Percentiles rank a stretch among this genome's conserved stretches.
Evolutionary conservation across 768 basidiomycete genomes (phyloP).

Genomic region (Exidia glandulosa): DNA sequence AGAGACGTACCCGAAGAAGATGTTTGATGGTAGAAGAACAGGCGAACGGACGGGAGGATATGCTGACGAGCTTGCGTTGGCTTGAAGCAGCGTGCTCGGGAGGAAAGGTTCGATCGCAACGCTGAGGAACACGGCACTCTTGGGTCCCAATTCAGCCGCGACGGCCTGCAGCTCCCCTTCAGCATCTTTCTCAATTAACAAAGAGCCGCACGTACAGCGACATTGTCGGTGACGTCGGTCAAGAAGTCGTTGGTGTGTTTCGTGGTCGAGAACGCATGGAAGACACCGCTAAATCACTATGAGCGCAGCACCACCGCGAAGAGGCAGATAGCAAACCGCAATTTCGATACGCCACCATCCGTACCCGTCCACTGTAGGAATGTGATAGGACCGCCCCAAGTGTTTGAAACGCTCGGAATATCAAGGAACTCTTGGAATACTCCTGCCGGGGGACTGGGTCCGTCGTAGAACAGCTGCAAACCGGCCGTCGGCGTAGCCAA

Average conservation of each 20-base stretch:
- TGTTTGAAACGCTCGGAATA: neutral
- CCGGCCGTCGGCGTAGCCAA: neutral
- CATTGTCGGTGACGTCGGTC: neutral
- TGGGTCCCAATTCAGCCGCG: neutral
- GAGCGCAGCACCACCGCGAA: neutral
- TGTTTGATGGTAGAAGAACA: conserved; percentile 6
- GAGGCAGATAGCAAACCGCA: neutral
- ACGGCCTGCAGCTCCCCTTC: neutral
- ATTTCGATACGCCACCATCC: neutral
- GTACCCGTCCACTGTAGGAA: neutral
- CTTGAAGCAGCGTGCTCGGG: conserved; percentile 1
- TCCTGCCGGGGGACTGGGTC: conserved; percentile 9
- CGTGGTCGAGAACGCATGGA: neutral
- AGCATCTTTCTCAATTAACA: neutral
- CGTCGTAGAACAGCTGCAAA: conserved; percentile 13
- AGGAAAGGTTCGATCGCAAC: conserved; percentile 8
- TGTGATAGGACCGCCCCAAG: neutral
- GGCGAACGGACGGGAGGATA: conserved; percentile 12
- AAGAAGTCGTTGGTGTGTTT: neutral
- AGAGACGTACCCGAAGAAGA: conserved; percentile 7
- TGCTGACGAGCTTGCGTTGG: conserved; percentile 3
- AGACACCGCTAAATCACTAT: conserved; percentile 1
- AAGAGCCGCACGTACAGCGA: neutral
- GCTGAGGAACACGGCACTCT: neutral
- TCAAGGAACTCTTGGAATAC: conserved; percentile 11